Conservation (phyloP, 371 early-diverging fungal species). For the Thermomucor indicae-seudaticae region DNA sequence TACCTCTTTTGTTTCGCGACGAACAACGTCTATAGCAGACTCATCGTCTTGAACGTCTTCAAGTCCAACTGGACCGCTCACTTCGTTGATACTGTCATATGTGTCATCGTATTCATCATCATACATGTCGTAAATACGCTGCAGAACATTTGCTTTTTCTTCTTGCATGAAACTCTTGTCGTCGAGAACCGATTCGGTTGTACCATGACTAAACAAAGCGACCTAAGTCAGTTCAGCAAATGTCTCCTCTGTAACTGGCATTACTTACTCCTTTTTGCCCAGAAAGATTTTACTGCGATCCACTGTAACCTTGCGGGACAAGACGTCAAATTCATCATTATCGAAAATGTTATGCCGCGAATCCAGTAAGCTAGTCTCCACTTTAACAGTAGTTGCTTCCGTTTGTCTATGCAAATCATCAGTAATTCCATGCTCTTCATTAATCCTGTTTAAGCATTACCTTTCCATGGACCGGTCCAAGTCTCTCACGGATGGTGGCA, state of each 20-base stretch:
- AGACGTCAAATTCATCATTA: slow-evolving; percentile 90
- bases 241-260: too few relatives aligned
- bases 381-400: not conserved
- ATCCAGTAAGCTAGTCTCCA: slow-evolving; percentile 35
- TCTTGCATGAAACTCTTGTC: slow-evolving; percentile 56
- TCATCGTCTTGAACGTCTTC: slow-evolving; percentile 56
- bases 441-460: slow-evolving; percentile 1
- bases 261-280: slow-evolving; percentile 67
- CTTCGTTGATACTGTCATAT: slow-evolving; percentile 75
- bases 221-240: too few relatives aligned
- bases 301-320: slow-evolving; percentile 46
- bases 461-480: slow-evolving; percentile 65
- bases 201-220: slow-evolving; percentile 30
- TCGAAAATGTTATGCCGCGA: slow-evolving; percentile 82
- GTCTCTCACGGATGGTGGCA: slow-evolving; percentile 60
- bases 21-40: slow-evolving; percentile 26
- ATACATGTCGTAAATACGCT: slow-evolving; percentile 59
- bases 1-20: not conserved
- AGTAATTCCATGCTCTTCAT: too few relatives aligned
- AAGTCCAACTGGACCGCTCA: slow-evolving; percentile 50
- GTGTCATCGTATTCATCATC: slow-evolving; percentile 93
- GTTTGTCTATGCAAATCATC: not conserved
- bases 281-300: slow-evolving; percentile 62
- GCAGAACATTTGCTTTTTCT: slow-evolving; percentile 58
- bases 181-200: slow-evolving; percentile 40